Evolutionary conservation across 768 basidiomycete species (phyloP).

Genomic region (Coprinopsis strossmayeri): DNA sequence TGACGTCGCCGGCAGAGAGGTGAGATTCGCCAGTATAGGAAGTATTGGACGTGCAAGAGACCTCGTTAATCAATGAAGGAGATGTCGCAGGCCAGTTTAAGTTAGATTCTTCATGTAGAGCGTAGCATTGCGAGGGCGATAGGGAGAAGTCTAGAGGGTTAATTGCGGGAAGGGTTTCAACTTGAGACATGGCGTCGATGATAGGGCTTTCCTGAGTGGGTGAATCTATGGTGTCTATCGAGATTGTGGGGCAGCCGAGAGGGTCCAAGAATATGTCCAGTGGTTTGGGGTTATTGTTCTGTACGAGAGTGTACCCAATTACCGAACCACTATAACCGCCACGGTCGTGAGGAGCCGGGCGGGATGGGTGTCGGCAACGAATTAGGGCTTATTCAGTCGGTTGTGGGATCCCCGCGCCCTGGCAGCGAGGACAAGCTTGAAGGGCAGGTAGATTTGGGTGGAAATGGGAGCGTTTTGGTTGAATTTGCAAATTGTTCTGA

Average conservation of each 20-base stretch:
- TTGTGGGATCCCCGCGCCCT: slow-evolving; percentile 61
- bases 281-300: slow-evolving; percentile 16
- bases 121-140: slow-evolving; percentile 10
- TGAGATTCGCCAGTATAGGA: slow-evolving; percentile 17
- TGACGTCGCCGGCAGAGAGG: slow-evolving; percentile 30
- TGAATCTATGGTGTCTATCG: slow-evolving; percentile 14
- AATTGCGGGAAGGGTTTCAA: slow-evolving; percentile 40
- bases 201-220: slow-evolving; percentile 13
- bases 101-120: slow-evolving; percentile 26
- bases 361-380: slow-evolving; percentile 55
- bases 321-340: slow-evolving; percentile 68
- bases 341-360: slow-evolving; percentile 55
- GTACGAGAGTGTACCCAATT: slow-evolving; percentile 45
- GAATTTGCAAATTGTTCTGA: slow-evolving; percentile 5
- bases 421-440: slow-evolving; percentile 61
- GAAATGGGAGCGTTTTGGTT: slow-evolving; percentile 10
- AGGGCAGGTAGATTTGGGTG: slow-evolving; percentile 26
- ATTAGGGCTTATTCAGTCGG: slow-evolving; percentile 46
- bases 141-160: slow-evolving; percentile 28
- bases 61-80: slow-evolving; percentile 21
- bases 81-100: slow-evolving; percentile 36
- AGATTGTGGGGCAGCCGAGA: slow-evolving; percentile 8
- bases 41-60: slow-evolving; percentile 38
- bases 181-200: slow-evolving; percentile 46
- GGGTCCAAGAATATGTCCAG: slow-evolving; percentile 16